Base-by-base conservation (phyloP, 257 asterid species). In the Verbena officinalis region DNA sequence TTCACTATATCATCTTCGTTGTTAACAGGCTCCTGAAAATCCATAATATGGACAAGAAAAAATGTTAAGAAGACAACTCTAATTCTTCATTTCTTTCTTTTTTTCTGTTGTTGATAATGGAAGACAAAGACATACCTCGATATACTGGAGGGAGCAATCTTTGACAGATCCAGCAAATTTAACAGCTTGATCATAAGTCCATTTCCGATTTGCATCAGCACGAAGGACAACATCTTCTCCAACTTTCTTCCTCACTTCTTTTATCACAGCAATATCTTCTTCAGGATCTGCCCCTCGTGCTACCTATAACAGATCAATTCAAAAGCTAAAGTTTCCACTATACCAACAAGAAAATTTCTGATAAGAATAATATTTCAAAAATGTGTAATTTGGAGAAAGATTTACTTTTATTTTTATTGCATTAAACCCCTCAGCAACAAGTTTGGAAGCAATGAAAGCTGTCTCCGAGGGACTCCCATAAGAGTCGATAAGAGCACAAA, bases 401-500 rank as follows among this genome's bases (percentile, higher is more conserved):
- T 17, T 68, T 63, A 88, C 99, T 79, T 94, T 94, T 31, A 94
- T 84, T 77, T 94, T 94, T 62, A 94, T 69, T 68, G 96, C 83
- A 55, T 82, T 59, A 75, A 94, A 90, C 36, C 99, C 99, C 75
- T 90, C 99, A 19, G 75, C 75, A 33, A 87, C 90, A 20, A 90
- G 89, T 13, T 63, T 68, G 52, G 84, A 78, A 65, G 96, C 99
- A 67, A 79, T 10, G 56, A 65, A 64, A 68, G 97, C 95, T 52
- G 96, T 83, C 49, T 84, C 96, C 53, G 3, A 51, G 21, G 99
- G 97, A 68, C 80, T 74, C 43, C 86, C 92, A 3, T 74, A 79
- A 34, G 96, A 88, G 70, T 90, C 99, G 4, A 94, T 81, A 31
- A 94, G 96, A 65, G 87, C 99, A 68, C 95, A 86, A 17, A 90